Evolutionary conservation across 1,139 yeast genomes (phyloP), one percentile per base, ranked within the genome.

Genomic region (Yamadazyma epiphylla): DNA sequence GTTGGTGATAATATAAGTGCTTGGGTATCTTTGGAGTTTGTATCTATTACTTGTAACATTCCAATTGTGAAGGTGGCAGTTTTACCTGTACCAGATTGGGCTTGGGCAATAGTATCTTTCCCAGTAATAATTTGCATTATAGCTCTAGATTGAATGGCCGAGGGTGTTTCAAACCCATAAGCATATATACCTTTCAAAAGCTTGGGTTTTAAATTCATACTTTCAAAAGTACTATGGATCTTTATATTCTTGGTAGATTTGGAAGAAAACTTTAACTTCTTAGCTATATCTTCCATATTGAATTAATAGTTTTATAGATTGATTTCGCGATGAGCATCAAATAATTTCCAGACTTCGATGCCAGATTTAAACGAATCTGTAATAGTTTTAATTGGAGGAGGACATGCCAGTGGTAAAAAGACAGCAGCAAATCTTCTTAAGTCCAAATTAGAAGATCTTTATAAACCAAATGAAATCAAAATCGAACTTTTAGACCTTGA

Each of bases 1-100:
- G 97, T 91, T n/a, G 98, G 97, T 5, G 96, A 86, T 29, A 91
- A 64, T 8, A 91, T 83, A 29, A 91, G 65, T 5, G 95, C 95
- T 58, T 85, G 95, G 27, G 80, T 70, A 32, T 82, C 88, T 45
- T 75, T 71, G 33, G 75, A 65, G 38, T 70, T 74, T 16, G 83
- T 55, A 42, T 88, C 95, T 13, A 87, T 68, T 13, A 73, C 87
- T 54, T 89, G 88, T 33, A 91, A 64, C 81, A 86, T 82, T 8
- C 96, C 95, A 35, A 91, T 87, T 11, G 95, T 74, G 55, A 91
- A 91, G 0, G 98, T 91, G 13, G 97, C 98, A 0, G 98, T 91
- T 57, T 91, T 91, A 51, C 98, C 98, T 1, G 98, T 91, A 39
- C 98, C 98, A 4, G 96, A 86, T 55, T 91, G 98, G 8, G 97